Evolutionary conservation across 2,329 filamentous ascomycete species (phyloP), one percentile per base, ranked within the genome.

Genomic region (Phyllosticta paracitricarpa): DNA sequence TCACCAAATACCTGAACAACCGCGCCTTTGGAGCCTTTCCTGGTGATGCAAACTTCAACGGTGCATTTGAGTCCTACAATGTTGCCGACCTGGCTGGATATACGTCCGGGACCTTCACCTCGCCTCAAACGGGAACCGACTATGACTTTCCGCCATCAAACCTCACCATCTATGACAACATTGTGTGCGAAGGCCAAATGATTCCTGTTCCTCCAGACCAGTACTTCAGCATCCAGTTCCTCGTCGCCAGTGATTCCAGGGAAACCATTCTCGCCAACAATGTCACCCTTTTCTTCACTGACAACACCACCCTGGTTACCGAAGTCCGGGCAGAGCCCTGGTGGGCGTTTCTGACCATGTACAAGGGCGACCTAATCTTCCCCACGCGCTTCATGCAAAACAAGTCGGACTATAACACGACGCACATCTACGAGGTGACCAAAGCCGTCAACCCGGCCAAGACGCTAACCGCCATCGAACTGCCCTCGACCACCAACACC

Each of bases 1-100:
- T 80, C 24, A 66, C 69, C 0, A 19, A 67, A 0, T 72, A 73
- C 52, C 78, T 76, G 68, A 79, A 81, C 69, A 80, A 81, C 66
- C 78, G 78, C 61, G 78, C 70, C 1, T 80, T 81, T 62, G 77
- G 77, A 2, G 71, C 71, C 0, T 69, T 70, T 12, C 75, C 78
- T 0, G 77, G 77, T 2, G 77, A 80, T 64, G 75, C 78, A 1
- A 69, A 75, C n/a, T 79, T 81, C 62, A 77, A 81, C 59, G 64
- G 62, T 2, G 64, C 74, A 2, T 73, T 74, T 52, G 72, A 78
- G 56, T 78, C 77, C 0, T 80, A 76, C 61, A 77, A 77, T 6
- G 69, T 69, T 12, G 70, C 73, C 1, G 63, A 65, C 17, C 56
- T 74, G 3, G 63, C 62, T 14, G 40, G 40, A 48, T 61, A 66